Evolutionary conservation across 768 basidiomycete genomes (phyloP).

Genomic region (Clitopilus hobsonii): DNA sequence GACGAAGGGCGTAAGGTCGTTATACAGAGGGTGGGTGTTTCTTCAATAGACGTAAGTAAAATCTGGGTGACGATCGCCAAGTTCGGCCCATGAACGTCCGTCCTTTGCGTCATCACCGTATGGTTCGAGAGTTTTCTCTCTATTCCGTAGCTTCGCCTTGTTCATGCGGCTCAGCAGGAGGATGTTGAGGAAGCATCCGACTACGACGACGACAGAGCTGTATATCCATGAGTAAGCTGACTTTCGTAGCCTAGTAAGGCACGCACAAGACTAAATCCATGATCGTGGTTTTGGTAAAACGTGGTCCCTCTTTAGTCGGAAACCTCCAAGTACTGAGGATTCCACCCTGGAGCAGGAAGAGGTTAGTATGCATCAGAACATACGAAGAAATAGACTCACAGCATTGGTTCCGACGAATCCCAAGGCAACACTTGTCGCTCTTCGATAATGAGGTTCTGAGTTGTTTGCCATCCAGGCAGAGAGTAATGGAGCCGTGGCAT

Average conservation of each 20-base stretch:
- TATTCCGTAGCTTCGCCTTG: constrained; percentile 17
- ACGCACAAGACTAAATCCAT: constrained; percentile 29
- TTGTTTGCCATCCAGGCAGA: constrained; percentile 49
- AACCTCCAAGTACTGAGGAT: constrained; percentile 35
- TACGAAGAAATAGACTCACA: constrained; percentile 6
- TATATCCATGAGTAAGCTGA: neutral
- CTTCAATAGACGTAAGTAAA: constrained; percentile 19
- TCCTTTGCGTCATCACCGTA: constrained; percentile 21
- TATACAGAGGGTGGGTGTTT: no score
- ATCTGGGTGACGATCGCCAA: constrained; percentile 32
- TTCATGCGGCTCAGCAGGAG: constrained; percentile 23
- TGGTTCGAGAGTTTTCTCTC: constrained; percentile 20
- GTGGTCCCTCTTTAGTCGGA: constrained; percentile 32
- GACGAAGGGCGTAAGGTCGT: no score
- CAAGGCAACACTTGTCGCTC: constrained; percentile 43
- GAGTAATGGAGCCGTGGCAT: constrained; percentile 33
- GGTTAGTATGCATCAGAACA: neutral
- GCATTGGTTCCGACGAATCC: constrained; percentile 36
- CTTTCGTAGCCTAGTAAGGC: neutral
- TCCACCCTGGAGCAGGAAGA: constrained; percentile 22
- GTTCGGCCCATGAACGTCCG: constrained; percentile 26
- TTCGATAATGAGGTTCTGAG: constrained; percentile 38
- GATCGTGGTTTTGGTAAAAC: constrained; percentile 29
- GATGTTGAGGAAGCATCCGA: constrained; percentile 20
- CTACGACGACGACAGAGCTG: constrained; percentile 22